A percentile compares a stretch with the other conserved stretches of the same genome.
phyloP scores from a whole-genome alignment of 176 grass and related monocot species.

The Aegilops tauschii region DNA sequence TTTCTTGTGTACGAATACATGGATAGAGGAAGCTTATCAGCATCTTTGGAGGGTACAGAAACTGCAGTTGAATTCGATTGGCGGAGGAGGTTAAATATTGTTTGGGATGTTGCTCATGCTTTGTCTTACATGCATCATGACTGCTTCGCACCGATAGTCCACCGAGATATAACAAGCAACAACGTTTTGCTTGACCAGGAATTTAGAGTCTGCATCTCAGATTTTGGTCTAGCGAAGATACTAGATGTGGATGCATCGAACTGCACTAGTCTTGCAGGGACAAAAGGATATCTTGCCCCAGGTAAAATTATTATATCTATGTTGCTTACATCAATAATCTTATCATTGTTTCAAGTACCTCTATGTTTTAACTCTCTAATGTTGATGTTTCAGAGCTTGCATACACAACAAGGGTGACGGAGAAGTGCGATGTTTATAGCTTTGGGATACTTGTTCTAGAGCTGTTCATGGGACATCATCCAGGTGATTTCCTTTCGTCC shows the following conservation, averaged over 20 bases:
- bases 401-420: not conserved
- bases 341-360: not conserved
- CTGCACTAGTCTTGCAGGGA: not conserved
- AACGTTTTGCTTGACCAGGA: not conserved
- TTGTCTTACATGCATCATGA: not conserved
- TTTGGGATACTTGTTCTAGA: not conserved
- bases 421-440: not conserved
- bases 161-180: not conserved
- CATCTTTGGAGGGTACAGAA: not conserved
- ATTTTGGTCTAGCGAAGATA: not conserved
- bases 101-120: not conserved
- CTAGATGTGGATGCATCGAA: not conserved
- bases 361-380: not conserved
- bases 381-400: not conserved
- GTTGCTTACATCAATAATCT: not conserved
- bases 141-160: not conserved
- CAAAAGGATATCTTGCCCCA: not conserved
- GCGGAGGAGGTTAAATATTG: not conserved
- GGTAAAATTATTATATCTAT: not conserved
- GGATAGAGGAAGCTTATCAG: conserved; percentile 7
- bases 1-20: conserved; percentile 12
- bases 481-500: not conserved
- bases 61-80: not conserved
- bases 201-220: not conserved
- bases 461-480: not conserved